Percentiles rank a stretch among this genome's conserved stretches.
phyloP scores from a whole-genome alignment of 306 rosid species.

The Urtica urens region DNA sequence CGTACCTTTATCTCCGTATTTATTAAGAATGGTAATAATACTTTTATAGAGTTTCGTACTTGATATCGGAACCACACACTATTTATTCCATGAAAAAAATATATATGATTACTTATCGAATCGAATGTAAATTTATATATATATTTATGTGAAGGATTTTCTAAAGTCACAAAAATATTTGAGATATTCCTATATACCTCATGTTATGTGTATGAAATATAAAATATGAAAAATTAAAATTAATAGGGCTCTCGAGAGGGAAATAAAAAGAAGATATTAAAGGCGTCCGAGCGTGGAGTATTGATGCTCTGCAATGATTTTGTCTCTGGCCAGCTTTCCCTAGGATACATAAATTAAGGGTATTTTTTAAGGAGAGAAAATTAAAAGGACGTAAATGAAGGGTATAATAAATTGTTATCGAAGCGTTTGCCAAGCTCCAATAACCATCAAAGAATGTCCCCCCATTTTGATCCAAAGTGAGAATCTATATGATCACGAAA shows the following conservation, averaged over 20 bases:
- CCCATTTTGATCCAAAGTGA: conserved; percentile 1
- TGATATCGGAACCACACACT: conserved; percentile 9
- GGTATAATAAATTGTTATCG: conserved; percentile 3
- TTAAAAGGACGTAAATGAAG: background rate
- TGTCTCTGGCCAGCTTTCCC: conserved; percentile 37
- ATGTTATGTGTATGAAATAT: conserved; percentile 4
- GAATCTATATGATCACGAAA: background rate
- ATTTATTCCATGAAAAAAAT: background rate
- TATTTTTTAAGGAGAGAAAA: background rate
- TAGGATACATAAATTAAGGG: background rate
- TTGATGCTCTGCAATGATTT: conserved; percentile 35
- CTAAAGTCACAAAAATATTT: background rate
- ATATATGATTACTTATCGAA: background rate
- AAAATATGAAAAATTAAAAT: conserved; percentile 7
- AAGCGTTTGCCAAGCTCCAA: conserved; percentile 5
- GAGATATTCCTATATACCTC: background rate
- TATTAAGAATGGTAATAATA: conserved; percentile 20
- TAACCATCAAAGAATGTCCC: conserved; percentile 18
- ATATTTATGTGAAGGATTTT: conserved; percentile 2
- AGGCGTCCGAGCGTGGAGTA: conserved; percentile 27
- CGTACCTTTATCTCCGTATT: too few species aligned
- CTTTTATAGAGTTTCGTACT: conserved; percentile 4
- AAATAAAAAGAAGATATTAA: conserved; percentile 8
- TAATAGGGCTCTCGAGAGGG: conserved; percentile 15
- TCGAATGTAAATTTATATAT: too few species aligned